Conservation (phyloP, 2,329 filamentous ascomycete genomes). For the Venturia effusa region DNA sequence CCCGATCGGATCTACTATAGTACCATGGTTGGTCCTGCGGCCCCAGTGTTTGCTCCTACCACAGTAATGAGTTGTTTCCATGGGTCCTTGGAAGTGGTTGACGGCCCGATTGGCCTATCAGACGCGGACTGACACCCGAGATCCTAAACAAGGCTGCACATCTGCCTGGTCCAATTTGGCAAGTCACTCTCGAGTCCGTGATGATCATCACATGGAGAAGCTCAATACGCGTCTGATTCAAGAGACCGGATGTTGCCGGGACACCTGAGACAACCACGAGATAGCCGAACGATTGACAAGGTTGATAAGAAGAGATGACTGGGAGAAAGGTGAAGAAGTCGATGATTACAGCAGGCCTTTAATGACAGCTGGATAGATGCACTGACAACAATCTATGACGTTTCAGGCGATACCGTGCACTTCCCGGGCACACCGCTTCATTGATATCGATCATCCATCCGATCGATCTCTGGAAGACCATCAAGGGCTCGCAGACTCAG, state of each 20-base stretch:
- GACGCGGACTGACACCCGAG: not conserved
- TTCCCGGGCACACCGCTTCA: not conserved
- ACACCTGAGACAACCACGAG: not conserved
- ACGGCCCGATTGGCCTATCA: not conserved
- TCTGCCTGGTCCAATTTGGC: not conserved
- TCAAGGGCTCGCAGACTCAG: not conserved
- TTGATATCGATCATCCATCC: not conserved
- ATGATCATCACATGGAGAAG: not conserved
- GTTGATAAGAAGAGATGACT: too few species aligned
- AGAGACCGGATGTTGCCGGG: not conserved
- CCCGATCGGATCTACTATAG: not conserved
- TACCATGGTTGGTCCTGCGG: not conserved
- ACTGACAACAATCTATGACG: not conserved
- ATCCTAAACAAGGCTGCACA: not conserved
- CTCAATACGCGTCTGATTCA: not conserved
- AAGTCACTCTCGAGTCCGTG: not conserved
- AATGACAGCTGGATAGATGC: not conserved
- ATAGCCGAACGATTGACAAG: too few species aligned
- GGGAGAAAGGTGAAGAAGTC: not conserved
- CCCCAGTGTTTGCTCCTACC: conserved; percentile 1
- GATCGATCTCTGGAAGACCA: not conserved
- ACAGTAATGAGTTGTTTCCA: not conserved
- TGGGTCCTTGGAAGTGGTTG: not conserved
- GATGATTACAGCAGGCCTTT: not conserved
- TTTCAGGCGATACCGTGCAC: not conserved